Evolutionary conservation across 2,329 filamentous ascomycete genomes (phyloP).

Genomic region (Botrytis tulipae): DNA sequence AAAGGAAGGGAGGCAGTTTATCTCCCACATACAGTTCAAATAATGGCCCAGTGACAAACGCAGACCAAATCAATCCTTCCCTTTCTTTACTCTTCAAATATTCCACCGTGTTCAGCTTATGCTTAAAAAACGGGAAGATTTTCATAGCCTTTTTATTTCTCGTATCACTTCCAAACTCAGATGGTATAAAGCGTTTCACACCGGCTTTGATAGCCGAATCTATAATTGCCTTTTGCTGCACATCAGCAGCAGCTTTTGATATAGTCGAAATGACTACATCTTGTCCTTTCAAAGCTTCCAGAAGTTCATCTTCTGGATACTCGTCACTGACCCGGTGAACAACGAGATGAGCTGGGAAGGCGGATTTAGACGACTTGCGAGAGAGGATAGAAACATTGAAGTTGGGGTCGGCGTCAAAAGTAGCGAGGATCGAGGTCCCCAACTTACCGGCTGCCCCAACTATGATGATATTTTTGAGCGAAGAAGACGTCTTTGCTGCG

Average conservation of each 20-base stretch:
- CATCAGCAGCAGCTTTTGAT: neutral
- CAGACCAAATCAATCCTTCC: neutral
- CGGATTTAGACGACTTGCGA: neutral
- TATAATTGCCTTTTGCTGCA: neutral
- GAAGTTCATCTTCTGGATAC: neutral
- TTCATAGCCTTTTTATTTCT: neutral
- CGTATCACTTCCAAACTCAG: neutral
- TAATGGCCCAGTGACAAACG: neutral
- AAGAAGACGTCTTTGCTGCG: neutral
- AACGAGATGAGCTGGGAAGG: neutral
- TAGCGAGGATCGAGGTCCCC: neutral
- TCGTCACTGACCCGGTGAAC: neutral
- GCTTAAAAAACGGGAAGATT: neutral
- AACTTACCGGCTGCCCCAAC: neutral
- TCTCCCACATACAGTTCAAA: neutral
- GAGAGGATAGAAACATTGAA: neutral
- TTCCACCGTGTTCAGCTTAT: neutral
- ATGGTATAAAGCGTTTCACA: neutral
- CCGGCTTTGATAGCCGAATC: neutral
- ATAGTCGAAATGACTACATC: neutral
- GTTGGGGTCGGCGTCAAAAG: neutral
- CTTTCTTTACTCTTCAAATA: neutral
- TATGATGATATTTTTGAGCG: neutral
- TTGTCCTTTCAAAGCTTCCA: neutral
- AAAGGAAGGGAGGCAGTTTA: neutral